Conservation (phyloP, 306 rosid species). For the Acacia melanoxylon region DNA sequence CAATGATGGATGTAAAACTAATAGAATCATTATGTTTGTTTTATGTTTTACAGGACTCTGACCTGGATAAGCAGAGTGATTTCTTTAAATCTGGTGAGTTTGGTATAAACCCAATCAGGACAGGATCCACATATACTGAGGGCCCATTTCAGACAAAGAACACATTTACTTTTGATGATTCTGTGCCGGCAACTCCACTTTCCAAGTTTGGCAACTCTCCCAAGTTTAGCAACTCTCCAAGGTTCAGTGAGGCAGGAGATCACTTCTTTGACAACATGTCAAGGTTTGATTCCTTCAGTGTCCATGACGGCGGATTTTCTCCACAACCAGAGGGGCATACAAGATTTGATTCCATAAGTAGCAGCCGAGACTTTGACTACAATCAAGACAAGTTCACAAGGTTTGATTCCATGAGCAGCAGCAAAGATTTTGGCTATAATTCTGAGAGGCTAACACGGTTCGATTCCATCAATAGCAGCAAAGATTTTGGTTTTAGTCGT, state of each 20-base stretch:
- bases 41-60: constrained; percentile 60
- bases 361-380: constrained; percentile 61
- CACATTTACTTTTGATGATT: constrained; percentile 83
- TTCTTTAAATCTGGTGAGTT: constrained; percentile 70
- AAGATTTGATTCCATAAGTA: constrained; percentile 63
- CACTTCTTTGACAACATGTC: constrained; percentile 72
- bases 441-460: constrained; percentile 37
- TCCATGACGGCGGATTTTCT: constrained; percentile 56
- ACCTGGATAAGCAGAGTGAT: constrained; percentile 60
- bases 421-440: constrained; percentile 51
- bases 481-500: constrained; percentile 47
- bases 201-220: constrained; percentile 86
- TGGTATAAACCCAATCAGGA: constrained; percentile 64
- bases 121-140: constrained; percentile 64
- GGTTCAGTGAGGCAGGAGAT: constrained; percentile 89
- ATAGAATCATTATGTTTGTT: constrained; percentile 29
- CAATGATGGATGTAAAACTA: constrained; percentile 10
- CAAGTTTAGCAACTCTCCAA: constrained; percentile 78
- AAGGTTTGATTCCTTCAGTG: constrained; percentile 79
- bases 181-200: constrained; percentile 90
- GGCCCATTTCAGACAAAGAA: constrained; percentile 63
- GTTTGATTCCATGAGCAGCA: constrained; percentile 69
- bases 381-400: constrained; percentile 38
- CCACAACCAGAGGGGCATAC: constrained; percentile 48
- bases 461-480: constrained; percentile 61